These are phyloP conservation scores for Flaveria linearis DNA, from an alignment of 129 eudicot genomes.

Conservation along the genomic window DNA sequence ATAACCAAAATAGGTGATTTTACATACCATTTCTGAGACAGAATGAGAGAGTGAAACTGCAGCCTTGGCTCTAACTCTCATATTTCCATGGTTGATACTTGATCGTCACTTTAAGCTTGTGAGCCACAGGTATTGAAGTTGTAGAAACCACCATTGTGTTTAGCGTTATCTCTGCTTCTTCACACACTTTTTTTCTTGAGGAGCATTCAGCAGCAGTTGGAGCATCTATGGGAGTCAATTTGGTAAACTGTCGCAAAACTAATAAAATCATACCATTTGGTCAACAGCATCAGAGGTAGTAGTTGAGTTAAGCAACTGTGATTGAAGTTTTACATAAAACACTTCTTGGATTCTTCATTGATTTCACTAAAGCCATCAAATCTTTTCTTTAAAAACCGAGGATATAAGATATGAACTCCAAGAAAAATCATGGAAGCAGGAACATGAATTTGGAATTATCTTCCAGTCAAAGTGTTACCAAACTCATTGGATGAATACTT, in stretches of 20 bases:
- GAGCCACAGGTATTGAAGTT: conserved; percentile 62
- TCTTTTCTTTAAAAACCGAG: conserved; percentile 45
- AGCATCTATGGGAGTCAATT: conserved; percentile 50
- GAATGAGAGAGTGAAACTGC: too few species aligned
- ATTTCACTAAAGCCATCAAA: conserved; percentile 65
- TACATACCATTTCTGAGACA: not conserved
- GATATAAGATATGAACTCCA: too few species aligned
- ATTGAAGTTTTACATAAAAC: conserved; percentile 82
- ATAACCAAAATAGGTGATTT: conserved; percentile 14
- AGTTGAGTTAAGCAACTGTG: conserved; percentile 54
- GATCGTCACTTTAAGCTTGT: conserved; percentile 38
- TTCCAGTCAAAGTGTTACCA: too few species aligned
- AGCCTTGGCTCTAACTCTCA: too few species aligned
- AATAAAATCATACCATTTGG: conserved; percentile 53
- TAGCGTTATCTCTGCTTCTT: conserved; percentile 78
- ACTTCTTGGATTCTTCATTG: conserved; percentile 97
- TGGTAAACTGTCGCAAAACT: not conserved
- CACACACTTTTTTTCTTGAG: conserved; percentile 84
- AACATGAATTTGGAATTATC: too few species aligned
- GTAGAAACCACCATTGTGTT: conserved; percentile 18
- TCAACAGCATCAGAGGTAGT: conserved; percentile 39
- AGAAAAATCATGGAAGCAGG: too few species aligned
- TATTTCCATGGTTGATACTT: too few species aligned
- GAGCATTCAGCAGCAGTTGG: conserved; percentile 78
- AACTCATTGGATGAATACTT: too few species aligned